A percentile compares a stretch with the other conserved stretches of the same genome.
These are phyloP conservation scores for Coemansia sp. DNA, from an alignment of 192 early-diverging fungal species.

Conservation along the genomic window DNA sequence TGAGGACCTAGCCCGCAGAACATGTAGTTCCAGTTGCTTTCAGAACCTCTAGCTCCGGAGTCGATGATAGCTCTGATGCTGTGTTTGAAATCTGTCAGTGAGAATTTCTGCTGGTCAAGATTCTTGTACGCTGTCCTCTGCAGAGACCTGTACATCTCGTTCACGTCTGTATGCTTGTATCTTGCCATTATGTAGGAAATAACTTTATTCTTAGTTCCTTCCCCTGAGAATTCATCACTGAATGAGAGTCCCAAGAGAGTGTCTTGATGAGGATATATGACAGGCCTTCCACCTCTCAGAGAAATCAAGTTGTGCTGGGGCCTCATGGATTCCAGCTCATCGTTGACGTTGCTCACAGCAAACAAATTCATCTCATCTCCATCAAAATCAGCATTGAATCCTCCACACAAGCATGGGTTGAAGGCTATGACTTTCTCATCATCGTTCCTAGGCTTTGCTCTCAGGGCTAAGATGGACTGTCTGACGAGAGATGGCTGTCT, in stretches of 20 bases:
- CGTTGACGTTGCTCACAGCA: neutral
- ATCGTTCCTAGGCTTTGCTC: neutral
- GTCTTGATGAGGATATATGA: conserved; percentile 9
- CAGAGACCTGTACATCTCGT: neutral
- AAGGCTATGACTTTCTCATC: conserved; percentile 5
- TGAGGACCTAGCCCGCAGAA: neutral
- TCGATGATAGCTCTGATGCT: conserved; percentile 1
- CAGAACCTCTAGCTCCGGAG: conserved; percentile 6
- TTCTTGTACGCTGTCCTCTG: conserved; percentile 1
- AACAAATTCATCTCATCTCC: conserved; percentile 13
- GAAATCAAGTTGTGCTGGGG: neutral
- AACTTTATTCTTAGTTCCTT: neutral
- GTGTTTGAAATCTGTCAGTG: neutral
- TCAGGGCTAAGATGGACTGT: conserved; percentile 9
- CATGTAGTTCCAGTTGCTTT: conserved; percentile 12
- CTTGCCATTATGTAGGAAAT: neutral
- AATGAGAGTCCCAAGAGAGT: neutral
- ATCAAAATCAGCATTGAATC: conserved; percentile 17
- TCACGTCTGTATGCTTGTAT: neutral
- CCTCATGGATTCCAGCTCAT: conserved; percentile 2
- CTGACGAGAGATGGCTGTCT: conserved; percentile 7
- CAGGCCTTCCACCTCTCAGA: neutral
- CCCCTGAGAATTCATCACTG: neutral
- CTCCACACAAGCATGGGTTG: conserved; percentile 13
- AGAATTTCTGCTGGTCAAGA: conserved; percentile 1